Evolutionary conservation across 202 grass and related monocot species (phyloP).

Genomic region (Setaria italica): DNA sequence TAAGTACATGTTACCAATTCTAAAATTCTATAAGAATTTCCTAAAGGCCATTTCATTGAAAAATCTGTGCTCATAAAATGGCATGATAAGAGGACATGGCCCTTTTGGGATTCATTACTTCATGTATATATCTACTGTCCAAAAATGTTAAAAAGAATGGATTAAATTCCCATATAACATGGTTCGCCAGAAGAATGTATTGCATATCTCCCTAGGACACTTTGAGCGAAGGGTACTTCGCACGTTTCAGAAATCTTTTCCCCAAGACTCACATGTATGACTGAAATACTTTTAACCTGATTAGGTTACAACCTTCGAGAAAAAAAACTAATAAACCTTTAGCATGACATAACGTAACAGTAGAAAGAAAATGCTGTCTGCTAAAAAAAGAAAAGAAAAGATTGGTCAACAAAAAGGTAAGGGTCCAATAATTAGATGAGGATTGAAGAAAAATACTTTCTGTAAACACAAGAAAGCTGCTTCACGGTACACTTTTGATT

Average conservation of each 20-base stretch:
- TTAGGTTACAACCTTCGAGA: constrained; percentile 14
- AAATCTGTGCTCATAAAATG: constrained; percentile 7
- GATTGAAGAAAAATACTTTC: constrained; percentile 69
- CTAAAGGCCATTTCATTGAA: not conserved
- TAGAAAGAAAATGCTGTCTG: not conserved
- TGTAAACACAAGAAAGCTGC: constrained; percentile 91
- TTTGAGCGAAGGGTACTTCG: not conserved
- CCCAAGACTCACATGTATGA: not conserved
- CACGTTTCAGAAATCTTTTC: not conserved
- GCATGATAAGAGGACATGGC: not conserved
- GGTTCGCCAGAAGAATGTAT: not conserved
- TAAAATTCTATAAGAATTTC: constrained; percentile 31
- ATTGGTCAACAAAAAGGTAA: not conserved
- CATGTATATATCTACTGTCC: not conserved
- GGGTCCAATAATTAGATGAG: constrained; percentile 38
- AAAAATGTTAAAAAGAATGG: not conserved
- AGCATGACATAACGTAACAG: constrained; percentile 12
- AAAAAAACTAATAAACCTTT: constrained; percentile 9
- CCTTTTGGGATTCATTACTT: not conserved
- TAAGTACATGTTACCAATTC: constrained; percentile 23
- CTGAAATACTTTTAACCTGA: not conserved
- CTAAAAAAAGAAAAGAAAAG: not conserved
- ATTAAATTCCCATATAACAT: not conserved
- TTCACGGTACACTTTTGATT: constrained; percentile 82
- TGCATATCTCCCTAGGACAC: not conserved